Base-by-base conservation (phyloP, 2,329 filamentous ascomycete genomes). In the Arthroderma sp. region DNA sequence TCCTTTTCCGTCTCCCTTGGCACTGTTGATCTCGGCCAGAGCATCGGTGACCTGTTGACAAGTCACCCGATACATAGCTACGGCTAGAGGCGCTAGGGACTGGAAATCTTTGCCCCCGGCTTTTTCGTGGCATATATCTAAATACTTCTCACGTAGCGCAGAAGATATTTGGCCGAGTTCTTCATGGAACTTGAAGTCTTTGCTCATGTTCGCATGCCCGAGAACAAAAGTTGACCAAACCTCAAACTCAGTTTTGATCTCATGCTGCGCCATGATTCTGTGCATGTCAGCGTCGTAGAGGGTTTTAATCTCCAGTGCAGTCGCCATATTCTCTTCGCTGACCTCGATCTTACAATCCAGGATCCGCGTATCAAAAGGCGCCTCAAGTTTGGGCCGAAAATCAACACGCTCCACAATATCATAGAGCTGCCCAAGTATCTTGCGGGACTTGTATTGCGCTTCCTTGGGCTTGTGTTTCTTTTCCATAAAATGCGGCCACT, bases 401-500 rank as follows among this genome's bases (percentile, higher is more conserved):
- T 82, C 72, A 4, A 84, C 72, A 1, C 68, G 66, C 50, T 77
- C 66, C 1, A 94, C 81, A 49, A 77, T 75, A 58, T 96, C 85
- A 53, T 88, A 98, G 0, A 98, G 74, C 50, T 78, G 70, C 0
- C 91, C 91, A 0, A 98, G 72, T 0, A 91, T 75, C 41, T 77
- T 84, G 0, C 47, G 57, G 0, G 89, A 95, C 1, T 58, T 60
- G 55, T 94, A 94, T 0, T 68, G 68, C 9, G 63, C 64, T 7
- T 65, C 56, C 27, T 63, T 58, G 1, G 64, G 55, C 32, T 68
- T 66, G 36, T 68, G 52, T 10, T 66, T 71, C 57, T 80, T 86
- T 58, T 87, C 82, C 80, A 93, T 89, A 58, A 89, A 96, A 60
- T 95, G 89, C 0, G 87, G 91, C 75, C 78, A 94, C 44, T 54